Evolutionary conservation across 495 filamentous ascomycete species (phyloP).

Genomic region (Hypoxylon cercidicola): DNA sequence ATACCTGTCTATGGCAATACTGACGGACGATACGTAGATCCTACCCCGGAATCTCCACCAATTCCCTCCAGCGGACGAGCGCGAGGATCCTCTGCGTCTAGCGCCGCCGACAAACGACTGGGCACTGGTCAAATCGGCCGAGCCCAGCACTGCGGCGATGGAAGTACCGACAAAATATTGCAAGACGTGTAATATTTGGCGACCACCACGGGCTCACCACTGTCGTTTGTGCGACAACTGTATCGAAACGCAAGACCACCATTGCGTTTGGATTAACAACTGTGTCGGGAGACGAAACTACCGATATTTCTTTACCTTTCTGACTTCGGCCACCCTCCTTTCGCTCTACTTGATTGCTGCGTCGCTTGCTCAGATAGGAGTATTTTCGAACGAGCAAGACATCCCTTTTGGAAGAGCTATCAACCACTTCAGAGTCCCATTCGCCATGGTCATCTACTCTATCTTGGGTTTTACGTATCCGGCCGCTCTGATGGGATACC

Average conservation of each 20-base stretch:
- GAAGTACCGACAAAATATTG: conserved; percentile 98
- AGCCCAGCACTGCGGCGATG: conserved; percentile 80
- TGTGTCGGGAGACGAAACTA: conserved; percentile 98
- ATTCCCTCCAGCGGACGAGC: conserved; percentile 64
- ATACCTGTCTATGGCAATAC: conserved; percentile 1
- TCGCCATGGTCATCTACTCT: conserved; percentile 89
- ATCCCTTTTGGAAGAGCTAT: conserved; percentile 75
- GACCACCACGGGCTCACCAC: conserved; percentile 93
- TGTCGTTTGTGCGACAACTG: conserved; percentile 97
- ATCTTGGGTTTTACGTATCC: conserved; percentile 81
- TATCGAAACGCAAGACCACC: conserved; percentile 96
- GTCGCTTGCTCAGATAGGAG: conserved; percentile 79
- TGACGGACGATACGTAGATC: conserved; percentile 65
- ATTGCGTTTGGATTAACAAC: conserved; percentile 99
- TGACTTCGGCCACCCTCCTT: conserved; percentile 78
- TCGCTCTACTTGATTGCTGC: conserved; percentile 78
- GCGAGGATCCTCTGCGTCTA: conserved; percentile 79
- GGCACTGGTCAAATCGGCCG: conserved; percentile 85
- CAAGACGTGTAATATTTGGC: conserved; percentile 96
- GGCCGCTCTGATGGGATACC: conserved; percentile 83
- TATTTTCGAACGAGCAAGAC: conserved; percentile 69
- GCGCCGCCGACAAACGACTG: conserved; percentile 90
- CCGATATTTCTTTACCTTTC: conserved; percentile 94
- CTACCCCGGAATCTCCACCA: conserved; percentile 81
- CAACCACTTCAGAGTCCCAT: conserved; percentile 76